Evolutionary conservation across 768 basidiomycete species (phyloP), one percentile per base, ranked within the genome.

Genomic region (Tephrocybe sp.): DNA sequence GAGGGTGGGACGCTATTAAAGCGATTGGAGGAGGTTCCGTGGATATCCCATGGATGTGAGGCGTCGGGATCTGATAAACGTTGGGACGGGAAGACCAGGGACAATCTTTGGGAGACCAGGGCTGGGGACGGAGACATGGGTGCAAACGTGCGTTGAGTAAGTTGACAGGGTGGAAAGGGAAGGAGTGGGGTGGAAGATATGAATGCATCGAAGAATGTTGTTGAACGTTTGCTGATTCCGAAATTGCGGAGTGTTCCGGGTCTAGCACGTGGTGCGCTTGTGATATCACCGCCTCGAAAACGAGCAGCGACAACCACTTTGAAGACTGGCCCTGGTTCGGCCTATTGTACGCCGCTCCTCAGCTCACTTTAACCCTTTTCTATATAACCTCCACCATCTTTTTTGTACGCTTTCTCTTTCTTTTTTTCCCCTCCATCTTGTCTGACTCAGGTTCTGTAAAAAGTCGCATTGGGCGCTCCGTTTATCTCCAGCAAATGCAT

Each of bases 181-280:
- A 41, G 19, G 27, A 19, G 30, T 26, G 36, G 9, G 26, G 28
- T 18, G 34, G 37, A 28, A 21, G 18, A 41, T 13, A 41, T 42
- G 28, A 26, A 46, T 36, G 49, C 41, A 45, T 49, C 52, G 36
- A 49, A 36, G 49, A 53, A 49, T 49, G 42, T 53, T 47, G 40
- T 47, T 57, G 52, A 57, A 57, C 52, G 56, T 57, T 57, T 53
- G 49, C 25, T 40, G 9, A 22, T 25, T 13, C 7, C 16, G 34
- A 60, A 61, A 57, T 53, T 47, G 52, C 64, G 64, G 65, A 57
- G 58, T 61, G 51, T 53, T 62, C 62, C 63, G 67, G 52, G 56
- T 48, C 45, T 55, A 13, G 61, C 67, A 68, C 69, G 66, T 68
- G 69, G 61, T 47, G 5, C 31, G 41, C 34, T 49, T 47, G 46